A percentile compares a stretch with the other conserved stretches of the same genome.
Evolutionary conservation across 495 filamentous ascomycete species (phyloP).

Genomic region (Jackrogersella minutella): DNA sequence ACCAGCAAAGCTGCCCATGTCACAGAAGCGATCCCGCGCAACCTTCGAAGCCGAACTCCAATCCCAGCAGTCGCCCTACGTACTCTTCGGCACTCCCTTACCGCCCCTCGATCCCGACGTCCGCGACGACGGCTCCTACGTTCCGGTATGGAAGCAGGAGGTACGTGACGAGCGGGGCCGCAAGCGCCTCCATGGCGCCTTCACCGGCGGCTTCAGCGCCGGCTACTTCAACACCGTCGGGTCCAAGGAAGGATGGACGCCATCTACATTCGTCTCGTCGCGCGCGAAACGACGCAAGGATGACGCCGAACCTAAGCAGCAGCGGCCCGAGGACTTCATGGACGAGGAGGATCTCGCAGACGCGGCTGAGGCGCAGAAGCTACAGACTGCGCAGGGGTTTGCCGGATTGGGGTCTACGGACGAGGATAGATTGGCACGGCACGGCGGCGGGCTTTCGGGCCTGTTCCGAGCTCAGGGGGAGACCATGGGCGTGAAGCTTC

Average conservation of each 20-base stretch:
- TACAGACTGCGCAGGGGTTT: conserved; percentile 77
- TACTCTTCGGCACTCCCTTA: conserved; percentile 84
- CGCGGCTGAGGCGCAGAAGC: conserved; percentile 73
- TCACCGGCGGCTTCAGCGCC: conserved; percentile 96
- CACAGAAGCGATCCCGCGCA: conserved; percentile 79
- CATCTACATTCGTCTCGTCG: conserved; percentile 89
- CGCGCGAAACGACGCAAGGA: conserved; percentile 80
- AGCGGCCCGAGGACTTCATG: conserved; percentile 93
- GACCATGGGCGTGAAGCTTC: conserved; percentile 86
- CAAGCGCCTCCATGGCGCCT: conserved; percentile 93
- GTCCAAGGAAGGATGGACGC: conserved; percentile 97
- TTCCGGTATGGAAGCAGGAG: conserved; percentile 97
- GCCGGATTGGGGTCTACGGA: conserved; percentile 78
- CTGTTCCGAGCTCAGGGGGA: conserved; percentile 78
- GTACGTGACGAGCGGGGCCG: conserved; percentile 92
- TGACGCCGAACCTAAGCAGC: conserved; percentile 57
- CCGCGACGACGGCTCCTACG: conserved; percentile 92
- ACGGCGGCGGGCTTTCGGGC: conserved; percentile 69
- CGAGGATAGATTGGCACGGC: conserved; percentile 57
- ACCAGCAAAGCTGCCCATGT: conserved; percentile 59
- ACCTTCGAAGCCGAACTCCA: conserved; percentile 80
- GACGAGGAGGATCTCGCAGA: conserved; percentile 96
- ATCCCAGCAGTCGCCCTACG: conserved; percentile 78
- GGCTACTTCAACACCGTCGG: conserved; percentile 99
- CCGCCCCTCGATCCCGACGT: conserved; percentile 78